Base-by-base conservation (phyloP, 305 asterid genomes). In the Fraxinus sp. region DNA sequence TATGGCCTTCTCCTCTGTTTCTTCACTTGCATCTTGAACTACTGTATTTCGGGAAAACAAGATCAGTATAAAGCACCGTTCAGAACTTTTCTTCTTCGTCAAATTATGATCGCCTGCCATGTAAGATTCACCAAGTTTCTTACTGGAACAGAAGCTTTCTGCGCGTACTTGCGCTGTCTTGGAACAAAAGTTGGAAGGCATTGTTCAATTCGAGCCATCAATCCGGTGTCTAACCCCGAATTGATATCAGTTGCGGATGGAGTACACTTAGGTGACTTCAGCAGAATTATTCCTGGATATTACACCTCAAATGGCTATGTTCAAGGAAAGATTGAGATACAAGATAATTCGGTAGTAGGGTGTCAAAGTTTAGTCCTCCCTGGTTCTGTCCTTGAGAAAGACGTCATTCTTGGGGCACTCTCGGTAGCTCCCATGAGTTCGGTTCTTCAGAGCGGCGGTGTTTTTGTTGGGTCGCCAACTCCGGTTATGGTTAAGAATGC, bases 351-450 rank as follows among this genome's bases (percentile, higher is more conserved):
- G 0, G 93, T 92, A 16, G 83, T 90, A 0, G 97, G 97, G 57
- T 88, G 97, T 59, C 93, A 92, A 84, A 88, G 91, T 77, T 75
- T 92, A 55, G 79, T 91, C 79, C 92, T 92, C 52, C 95, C 95
- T 6, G 93, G 93, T 39, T 86, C 95, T 35, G 88, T 90, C 77
- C 83, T 92, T 16, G 93, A 91, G 83, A 83, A 79, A 39, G 87
- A 92, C 76, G 97, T 91, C 49, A 88, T 92, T 84, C 90, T 92
- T 35, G 95, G 97, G 3, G 95, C 97, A 16, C 90, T 92, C 80
- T 92, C 97, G 11, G 89, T 88, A 66, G 91, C 95, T 80, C 95
- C 92, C 6, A 20, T 37, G 70, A 85, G 84, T 22, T 74, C 84
- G 36, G 83, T 89, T 46, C 92, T 92, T 36, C 86, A 81, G 46